Conservation (phyloP, 331 rosid species). For the Rhamnella rubrinervis region DNA sequence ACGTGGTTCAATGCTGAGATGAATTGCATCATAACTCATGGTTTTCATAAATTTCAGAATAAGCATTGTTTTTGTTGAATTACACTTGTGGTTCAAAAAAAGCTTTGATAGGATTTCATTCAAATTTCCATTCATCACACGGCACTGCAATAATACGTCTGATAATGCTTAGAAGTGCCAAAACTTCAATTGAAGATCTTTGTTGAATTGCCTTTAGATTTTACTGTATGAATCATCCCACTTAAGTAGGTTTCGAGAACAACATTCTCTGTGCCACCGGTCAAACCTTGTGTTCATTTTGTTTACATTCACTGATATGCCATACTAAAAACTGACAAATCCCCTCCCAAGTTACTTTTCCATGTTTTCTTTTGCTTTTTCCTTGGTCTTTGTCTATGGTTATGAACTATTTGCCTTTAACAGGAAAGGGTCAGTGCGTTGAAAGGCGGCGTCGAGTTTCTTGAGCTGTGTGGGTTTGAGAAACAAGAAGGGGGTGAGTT, state of each 20-base stretch:
- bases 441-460: slow-evolving; percentile 81
- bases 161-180: too few species aligned
- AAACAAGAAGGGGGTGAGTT: slow-evolving; percentile 72
- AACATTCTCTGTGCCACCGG: too few species aligned
- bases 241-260: too few species aligned
- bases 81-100: background rate
- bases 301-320: too few species aligned
- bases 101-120: background rate
- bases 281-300: too few species aligned
- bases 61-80: background rate
- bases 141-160: too few species aligned
- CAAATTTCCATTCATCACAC: too few species aligned
- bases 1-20: slow-evolving; percentile 1
- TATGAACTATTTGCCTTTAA: background rate
- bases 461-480: slow-evolving; percentile 90
- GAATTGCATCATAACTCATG: background rate
- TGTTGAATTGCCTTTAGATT: too few species aligned
- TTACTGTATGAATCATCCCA: too few species aligned
- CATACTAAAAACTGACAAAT: too few species aligned
- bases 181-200: too few species aligned
- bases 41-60: background rate
- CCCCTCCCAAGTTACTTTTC: background rate
- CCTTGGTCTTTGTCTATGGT: background rate
- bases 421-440: slow-evolving; percentile 92
- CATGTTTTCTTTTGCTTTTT: background rate